Conservation (phyloP, 306 rosid species). For the Prunus dulcis region DNA sequence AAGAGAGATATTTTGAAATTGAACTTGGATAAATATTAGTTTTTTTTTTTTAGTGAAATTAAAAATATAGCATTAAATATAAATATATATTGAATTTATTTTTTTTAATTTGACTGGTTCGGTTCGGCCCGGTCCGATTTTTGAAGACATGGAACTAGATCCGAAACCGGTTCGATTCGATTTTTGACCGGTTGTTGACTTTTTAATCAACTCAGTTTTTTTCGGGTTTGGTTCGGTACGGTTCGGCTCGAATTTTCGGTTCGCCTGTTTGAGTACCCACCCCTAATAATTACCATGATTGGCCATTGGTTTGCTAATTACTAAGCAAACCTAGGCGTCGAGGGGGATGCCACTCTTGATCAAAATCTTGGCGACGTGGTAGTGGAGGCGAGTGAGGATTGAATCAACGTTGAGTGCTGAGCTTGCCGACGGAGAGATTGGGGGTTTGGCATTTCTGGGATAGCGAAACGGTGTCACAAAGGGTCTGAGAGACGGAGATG, state of each 20-base stretch:
- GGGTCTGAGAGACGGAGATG: slow-evolving; percentile 39
- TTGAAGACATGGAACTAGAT: not conserved
- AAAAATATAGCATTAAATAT: no score
- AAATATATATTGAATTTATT: no score
- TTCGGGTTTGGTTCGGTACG: rapidly evolving
- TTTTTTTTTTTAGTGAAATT: no score
- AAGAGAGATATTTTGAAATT: no score
- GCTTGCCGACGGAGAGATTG: slow-evolving; percentile 48
- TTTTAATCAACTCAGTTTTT: no score
- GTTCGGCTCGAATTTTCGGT: no score
- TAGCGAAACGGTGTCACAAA: slow-evolving; percentile 48
- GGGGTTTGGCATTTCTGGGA: slow-evolving; percentile 40
- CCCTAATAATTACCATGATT: not conserved
- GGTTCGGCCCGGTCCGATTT: no score
- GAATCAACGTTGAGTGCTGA: slow-evolving; percentile 77
- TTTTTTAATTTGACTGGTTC: no score
- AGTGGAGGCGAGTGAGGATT: slow-evolving; percentile 49
- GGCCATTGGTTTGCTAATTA: no score
- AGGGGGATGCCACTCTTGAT: slow-evolving; percentile 60
- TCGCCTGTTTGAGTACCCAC: no score
- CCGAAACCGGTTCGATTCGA: no score
- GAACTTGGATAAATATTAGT: no score
- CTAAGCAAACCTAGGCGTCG: not conserved
- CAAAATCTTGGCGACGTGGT: slow-evolving; percentile 59
- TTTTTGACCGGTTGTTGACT: not conserved